Conservation (phyloP, 2,329 filamentous ascomycete genomes). For the Aspergillus carbonarius region DNA sequence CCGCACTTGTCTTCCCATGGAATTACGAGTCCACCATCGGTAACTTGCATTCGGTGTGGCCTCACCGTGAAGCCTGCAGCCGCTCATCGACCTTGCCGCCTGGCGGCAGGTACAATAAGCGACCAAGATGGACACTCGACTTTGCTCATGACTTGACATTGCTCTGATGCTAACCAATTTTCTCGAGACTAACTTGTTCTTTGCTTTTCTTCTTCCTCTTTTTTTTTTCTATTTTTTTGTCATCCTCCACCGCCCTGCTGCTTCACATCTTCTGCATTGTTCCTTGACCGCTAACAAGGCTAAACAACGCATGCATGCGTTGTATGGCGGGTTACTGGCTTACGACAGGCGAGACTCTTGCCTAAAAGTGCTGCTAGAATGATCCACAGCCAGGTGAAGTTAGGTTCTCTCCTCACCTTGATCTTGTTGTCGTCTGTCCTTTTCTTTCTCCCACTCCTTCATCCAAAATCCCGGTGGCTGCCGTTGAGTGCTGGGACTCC, state of each 20-base stretch:
- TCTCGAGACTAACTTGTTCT: background rate
- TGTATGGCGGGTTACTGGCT: slow-evolving; percentile 1
- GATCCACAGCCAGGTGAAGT: slow-evolving; percentile 7
- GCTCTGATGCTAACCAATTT: slow-evolving; percentile 8
- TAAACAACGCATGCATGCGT: slow-evolving; percentile 7
- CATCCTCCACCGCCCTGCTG: background rate
- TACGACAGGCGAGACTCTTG: slow-evolving; percentile 4
- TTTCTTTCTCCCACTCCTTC: background rate
- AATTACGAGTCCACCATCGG: background rate
- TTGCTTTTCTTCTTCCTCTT: background rate
- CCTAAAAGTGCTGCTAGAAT: slow-evolving; percentile 1
- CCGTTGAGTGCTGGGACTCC: background rate
- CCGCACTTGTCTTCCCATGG: background rate
- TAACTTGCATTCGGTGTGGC: background rate
- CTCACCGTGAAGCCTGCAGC: slow-evolving; percentile 1
- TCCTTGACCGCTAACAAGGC: background rate
- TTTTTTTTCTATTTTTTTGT: background rate
- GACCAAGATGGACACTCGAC: background rate
- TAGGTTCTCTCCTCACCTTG: background rate
- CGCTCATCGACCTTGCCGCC: slow-evolving; percentile 6
- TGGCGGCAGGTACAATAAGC: slow-evolving; percentile 1
- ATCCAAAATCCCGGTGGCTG: background rate
- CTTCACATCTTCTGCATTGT: background rate
- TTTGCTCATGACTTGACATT: slow-evolving; percentile 12
- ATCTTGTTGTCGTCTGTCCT: background rate